phyloP scores from a whole-genome alignment of 2,329 filamentous ascomycete species.

The Rhynchosporium graminicola region DNA sequence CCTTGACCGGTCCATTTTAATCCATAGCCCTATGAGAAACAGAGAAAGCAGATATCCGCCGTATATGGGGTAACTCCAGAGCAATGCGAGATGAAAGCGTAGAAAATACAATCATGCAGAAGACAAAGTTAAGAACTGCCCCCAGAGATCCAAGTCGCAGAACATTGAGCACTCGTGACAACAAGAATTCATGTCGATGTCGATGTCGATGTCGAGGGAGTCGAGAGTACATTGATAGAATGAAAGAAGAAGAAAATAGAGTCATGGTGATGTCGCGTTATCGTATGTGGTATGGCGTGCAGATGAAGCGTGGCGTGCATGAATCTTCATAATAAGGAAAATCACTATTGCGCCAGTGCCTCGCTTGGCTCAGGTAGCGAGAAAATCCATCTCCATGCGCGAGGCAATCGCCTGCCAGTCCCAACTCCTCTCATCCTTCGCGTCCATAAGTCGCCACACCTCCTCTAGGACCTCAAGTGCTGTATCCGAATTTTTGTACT shows the following conservation, averaged over 20 bases:
- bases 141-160: constrained; percentile 9
- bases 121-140: not conserved
- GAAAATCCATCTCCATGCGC: constrained; percentile 56
- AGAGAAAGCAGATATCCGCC: not conserved
- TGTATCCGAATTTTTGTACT: constrained; percentile 58
- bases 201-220: not conserved
- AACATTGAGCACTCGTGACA: not conserved
- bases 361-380: constrained; percentile 40
- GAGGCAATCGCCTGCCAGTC: constrained; percentile 63
- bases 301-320: not conserved
- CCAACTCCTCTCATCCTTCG: constrained; percentile 60
- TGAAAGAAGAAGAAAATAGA: not conserved
- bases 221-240: not conserved
- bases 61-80: not conserved
- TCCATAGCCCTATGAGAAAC: not conserved
- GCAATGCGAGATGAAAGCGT: constrained; percentile 1
- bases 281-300: not conserved
- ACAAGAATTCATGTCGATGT: not conserved
- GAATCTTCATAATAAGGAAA: not conserved
- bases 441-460: constrained; percentile 61
- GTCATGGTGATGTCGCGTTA: not conserved
- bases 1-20: not conserved
- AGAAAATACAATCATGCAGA: constrained; percentile 3
- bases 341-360: not conserved
- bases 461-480: constrained; percentile 56